Conservation (phyloP, 805 yeast genomes). For the Wickerhamomyces silvicola region DNA sequence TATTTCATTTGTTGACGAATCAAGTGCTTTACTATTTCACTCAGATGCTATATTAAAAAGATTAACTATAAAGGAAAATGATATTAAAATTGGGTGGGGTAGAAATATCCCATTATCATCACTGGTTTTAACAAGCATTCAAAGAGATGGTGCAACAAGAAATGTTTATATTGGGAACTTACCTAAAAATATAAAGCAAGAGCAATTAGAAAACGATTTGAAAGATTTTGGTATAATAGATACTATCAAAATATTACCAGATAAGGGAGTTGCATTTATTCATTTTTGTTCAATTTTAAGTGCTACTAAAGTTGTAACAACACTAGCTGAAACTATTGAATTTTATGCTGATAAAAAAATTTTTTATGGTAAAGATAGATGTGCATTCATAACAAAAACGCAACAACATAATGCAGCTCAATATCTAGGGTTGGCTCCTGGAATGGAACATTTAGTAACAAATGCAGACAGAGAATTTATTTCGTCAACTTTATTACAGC, state of each 20-base stretch:
- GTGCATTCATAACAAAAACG: slow-evolving; percentile 89
- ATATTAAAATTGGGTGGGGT: slow-evolving; percentile 91
- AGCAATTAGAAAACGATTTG: slow-evolving; percentile 60
- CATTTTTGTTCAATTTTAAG: slow-evolving; percentile 81
- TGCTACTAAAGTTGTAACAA: slow-evolving; percentile 82
- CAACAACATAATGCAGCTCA: slow-evolving; percentile 98
- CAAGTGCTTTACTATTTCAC: slow-evolving; percentile 84
- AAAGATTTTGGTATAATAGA: slow-evolving; percentile 77
- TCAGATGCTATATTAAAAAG: slow-evolving; percentile 87
- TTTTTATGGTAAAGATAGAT: slow-evolving; percentile 89
- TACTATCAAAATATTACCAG: slow-evolving; percentile 69
- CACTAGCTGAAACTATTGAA: slow-evolving; percentile 54
- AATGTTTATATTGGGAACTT: slow-evolving; percentile 86
- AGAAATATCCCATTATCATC: slow-evolving; percentile 70
- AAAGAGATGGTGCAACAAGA: slow-evolving; percentile 86
- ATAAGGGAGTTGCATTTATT: slow-evolving; percentile 83
- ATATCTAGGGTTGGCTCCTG: slow-evolving; percentile 85
- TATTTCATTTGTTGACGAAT: slow-evolving; percentile 82
- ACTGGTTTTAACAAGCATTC: slow-evolving; percentile 67
- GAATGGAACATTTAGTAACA: slow-evolving; percentile 73
- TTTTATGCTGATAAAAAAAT: slow-evolving; percentile 75
- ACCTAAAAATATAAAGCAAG: slow-evolving; percentile 58
- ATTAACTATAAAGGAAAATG: slow-evolving; percentile 71
- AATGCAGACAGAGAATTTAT: slow-evolving; percentile 53
- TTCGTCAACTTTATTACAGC: slow-evolving; percentile 78